These are phyloP conservation scores for Aspergillus versicolor DNA, from an alignment of 2,329 filamentous ascomycete genomes.

Conservation along the genomic window DNA sequence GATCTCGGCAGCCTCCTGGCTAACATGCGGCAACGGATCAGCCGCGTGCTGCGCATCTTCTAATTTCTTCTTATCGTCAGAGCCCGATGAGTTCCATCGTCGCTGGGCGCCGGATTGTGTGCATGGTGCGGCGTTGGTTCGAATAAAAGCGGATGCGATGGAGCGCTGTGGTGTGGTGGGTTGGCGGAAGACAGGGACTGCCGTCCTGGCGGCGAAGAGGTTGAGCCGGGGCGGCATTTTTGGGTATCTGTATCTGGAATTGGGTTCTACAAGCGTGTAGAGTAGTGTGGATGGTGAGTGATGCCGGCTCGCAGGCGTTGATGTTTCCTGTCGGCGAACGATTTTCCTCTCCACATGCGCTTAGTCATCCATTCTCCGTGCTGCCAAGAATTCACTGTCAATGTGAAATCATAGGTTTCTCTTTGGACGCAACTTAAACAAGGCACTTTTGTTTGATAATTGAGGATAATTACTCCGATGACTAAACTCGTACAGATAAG, in stretches of 20 bases:
- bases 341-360: conserved; percentile 24
- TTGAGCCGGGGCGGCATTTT: conserved; percentile 59
- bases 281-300: conserved; percentile 7
- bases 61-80: conserved; percentile 25
- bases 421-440: background rate
- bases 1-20: conserved; percentile 63
- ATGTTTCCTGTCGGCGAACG: conserved; percentile 16
- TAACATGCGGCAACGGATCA: conserved; percentile 58
- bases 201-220: conserved; percentile 42
- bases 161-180: conserved; percentile 24
- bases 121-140: conserved; percentile 21
- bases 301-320: background rate
- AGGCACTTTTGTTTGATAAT: background rate
- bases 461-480: background rate
- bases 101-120: conserved; percentile 22
- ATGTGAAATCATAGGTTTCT: background rate
- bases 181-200: conserved; percentile 33
- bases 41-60: conserved; percentile 44
- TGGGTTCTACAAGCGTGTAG: conserved; percentile 8
- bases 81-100: conserved; percentile 37
- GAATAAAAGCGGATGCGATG: conserved; percentile 23
- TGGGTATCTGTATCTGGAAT: background rate
- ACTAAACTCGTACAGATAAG: background rate
- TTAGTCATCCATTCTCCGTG: conserved; percentile 19
- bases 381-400: conserved; percentile 12